Conservation (phyloP, 1,284 basidiomycete genomes). For the Pisolithus thermaeus region DNA sequence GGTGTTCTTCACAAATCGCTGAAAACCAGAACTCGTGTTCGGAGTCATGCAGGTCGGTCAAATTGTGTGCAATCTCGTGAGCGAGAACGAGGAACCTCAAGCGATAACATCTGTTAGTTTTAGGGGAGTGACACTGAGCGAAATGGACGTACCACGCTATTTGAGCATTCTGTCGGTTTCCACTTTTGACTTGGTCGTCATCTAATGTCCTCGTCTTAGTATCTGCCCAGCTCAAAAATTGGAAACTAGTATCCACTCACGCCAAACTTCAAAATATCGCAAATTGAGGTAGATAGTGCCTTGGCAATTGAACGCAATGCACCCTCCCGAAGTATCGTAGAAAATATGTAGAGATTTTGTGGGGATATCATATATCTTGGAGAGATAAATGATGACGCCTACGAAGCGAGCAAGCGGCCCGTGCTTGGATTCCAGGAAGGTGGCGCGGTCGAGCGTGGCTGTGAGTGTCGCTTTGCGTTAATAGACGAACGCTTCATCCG, state of each 20-base stretch:
- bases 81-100: constrained; percentile 84
- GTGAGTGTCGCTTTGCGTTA: too few relatives aligned
- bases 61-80: constrained; percentile 15
- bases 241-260: too few relatives aligned
- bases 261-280: too few relatives aligned
- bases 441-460: constrained; percentile 29
- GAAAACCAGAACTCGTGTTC: constrained; percentile 95
- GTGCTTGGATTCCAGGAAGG: constrained; percentile 47
- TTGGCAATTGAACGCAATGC: too few relatives aligned
- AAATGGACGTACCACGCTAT: constrained; percentile 63
- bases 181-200: too few relatives aligned
- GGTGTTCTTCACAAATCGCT: constrained; percentile 72
- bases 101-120: background rate
- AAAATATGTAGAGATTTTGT: constrained; percentile 80
- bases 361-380: constrained; percentile 58
- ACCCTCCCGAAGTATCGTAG: constrained; percentile 46
- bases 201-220: too few relatives aligned
- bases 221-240: too few relatives aligned
- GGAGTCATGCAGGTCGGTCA: constrained; percentile 72
- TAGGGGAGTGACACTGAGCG: background rate
- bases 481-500: constrained; percentile 42
- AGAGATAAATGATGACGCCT: constrained; percentile 51
- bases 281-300: too few relatives aligned
- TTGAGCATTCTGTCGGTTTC: constrained; percentile 53
- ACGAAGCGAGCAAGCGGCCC: constrained; percentile 65